Conservation (phyloP, 2,329 filamentous ascomycete genomes). For the Aplosporella prunicola region DNA sequence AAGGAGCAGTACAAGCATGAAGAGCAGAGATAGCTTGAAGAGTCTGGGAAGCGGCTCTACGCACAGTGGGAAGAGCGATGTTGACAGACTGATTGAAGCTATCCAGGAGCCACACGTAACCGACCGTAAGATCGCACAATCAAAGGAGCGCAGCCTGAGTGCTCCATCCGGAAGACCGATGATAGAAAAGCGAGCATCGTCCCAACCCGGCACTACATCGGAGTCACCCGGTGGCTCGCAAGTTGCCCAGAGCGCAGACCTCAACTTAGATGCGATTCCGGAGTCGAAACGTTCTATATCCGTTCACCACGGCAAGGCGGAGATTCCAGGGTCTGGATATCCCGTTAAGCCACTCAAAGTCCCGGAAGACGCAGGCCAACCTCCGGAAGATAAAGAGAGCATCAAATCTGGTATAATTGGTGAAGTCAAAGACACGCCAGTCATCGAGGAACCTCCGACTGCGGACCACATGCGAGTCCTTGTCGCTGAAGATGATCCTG, state of each 20-base stretch:
- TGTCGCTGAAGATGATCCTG: constrained; percentile 79
- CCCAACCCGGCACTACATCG: too few relatives aligned
- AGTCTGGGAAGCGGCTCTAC: constrained; percentile 24
- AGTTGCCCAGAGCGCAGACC: too few relatives aligned
- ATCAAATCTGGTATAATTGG: constrained; percentile 20
- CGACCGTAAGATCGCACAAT: constrained; percentile 16
- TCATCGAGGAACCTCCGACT: constrained; percentile 7
- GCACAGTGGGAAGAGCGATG: constrained; percentile 48
- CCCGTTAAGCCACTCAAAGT: constrained; percentile 39
- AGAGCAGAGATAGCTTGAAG: constrained; percentile 39
- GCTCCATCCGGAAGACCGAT: neutral
- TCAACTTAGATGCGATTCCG: too few relatives aligned
- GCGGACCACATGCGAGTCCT: constrained; percentile 53
- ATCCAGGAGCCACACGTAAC: constrained; percentile 50
- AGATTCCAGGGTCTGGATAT: constrained; percentile 27
- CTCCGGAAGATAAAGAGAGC: neutral
- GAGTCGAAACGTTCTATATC: too few relatives aligned
- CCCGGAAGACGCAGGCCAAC: constrained; percentile 30
- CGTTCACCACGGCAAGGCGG: too few relatives aligned
- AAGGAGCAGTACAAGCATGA: constrained; percentile 38
- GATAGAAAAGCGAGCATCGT: constrained; percentile 10
- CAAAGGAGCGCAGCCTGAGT: neutral
- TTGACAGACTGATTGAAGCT: constrained; percentile 62
- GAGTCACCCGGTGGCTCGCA: too few relatives aligned
- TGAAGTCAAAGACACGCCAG: constrained; percentile 19